Conservation (phyloP, 495 filamentous ascomycete species). For the Beverwykella pulmonaria region DNA sequence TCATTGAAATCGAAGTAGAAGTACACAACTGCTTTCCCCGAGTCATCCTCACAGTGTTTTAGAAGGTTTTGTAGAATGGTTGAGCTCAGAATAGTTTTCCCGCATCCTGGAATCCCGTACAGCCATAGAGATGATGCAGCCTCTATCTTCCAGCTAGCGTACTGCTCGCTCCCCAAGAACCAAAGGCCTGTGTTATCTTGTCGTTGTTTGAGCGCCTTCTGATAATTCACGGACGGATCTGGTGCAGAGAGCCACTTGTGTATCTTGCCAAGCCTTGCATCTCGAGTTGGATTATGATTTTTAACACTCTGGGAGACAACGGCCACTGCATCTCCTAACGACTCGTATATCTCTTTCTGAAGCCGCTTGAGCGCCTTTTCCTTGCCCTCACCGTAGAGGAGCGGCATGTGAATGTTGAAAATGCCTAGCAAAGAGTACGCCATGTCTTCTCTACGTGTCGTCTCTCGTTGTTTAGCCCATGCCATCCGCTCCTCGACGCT, state of each 20-base stretch:
- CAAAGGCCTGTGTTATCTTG: conserved; percentile 6
- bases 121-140: not conserved
- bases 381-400: too few species aligned
- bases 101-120: conserved; percentile 11
- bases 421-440: too few species aligned
- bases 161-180: conserved; percentile 5
- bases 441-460: too few species aligned
- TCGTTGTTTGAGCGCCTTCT: not conserved
- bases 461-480: too few species aligned
- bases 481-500: too few species aligned
- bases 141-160: not conserved
- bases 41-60: not conserved
- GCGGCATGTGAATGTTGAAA: too few species aligned
- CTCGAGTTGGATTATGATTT: too few species aligned
- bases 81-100: conserved; percentile 10
- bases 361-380: too few species aligned
- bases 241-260: conserved; percentile 18
- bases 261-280: conserved; percentile 8
- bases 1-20: conserved; percentile 30
- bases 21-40: not conserved
- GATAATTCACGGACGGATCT: conserved; percentile 14
- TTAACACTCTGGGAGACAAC: too few species aligned
- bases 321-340: too few species aligned
- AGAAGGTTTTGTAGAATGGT: not conserved
- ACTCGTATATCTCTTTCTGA: too few species aligned